Percentiles rank a stretch among this genome's conserved stretches.
Conservation (phyloP, 768 basidiomycete genomes). For the Crucibulum laeve region DNA sequence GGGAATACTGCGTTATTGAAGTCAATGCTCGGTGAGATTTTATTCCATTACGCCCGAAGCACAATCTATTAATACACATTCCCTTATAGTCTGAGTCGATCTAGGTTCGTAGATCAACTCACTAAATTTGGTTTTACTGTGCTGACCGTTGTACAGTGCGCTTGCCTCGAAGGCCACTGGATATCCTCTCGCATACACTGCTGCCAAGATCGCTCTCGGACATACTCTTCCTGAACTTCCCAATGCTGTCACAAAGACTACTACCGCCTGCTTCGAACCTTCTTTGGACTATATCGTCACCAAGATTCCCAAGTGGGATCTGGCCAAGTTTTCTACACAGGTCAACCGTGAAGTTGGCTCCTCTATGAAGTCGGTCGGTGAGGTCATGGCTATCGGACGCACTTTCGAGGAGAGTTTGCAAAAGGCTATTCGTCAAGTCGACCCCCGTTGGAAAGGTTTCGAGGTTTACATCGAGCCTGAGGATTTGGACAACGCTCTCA, state of each 20-base stretch:
- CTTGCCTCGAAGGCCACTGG: conserved; percentile 98
- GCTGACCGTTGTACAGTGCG: conserved; percentile 48
- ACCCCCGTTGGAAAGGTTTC: conserved; percentile 95
- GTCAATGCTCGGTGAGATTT: conserved; percentile 80
- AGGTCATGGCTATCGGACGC: conserved; percentile 99
- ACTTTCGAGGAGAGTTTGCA: conserved; percentile 99
- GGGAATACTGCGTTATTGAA: conserved; percentile 98
- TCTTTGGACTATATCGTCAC: conserved; percentile 99
- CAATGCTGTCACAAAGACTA: conserved; percentile 98
- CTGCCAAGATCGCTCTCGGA: conserved; percentile 97
- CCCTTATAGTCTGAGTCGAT: conserved; percentile 63
- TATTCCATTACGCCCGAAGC: background rate
- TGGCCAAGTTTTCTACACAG: conserved; percentile 93
- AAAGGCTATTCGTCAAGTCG: conserved; percentile 97
- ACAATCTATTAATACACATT: background rate
- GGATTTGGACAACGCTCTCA: conserved; percentile 77
- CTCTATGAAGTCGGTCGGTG: conserved; percentile 98
- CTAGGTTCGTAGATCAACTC: conserved; percentile 42
- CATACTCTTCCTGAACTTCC: conserved; percentile 97
- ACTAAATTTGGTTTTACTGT: conserved; percentile 8
- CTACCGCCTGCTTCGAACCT: conserved; percentile 98
- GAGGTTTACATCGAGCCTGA: conserved; percentile 90
- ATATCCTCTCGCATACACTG: conserved; percentile 98
- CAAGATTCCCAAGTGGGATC: conserved; percentile 99
- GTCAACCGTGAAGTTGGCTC: conserved; percentile 95